Conservation (phyloP, 345 rosid genomes). For the Rhodomyrtus tomentosa region DNA sequence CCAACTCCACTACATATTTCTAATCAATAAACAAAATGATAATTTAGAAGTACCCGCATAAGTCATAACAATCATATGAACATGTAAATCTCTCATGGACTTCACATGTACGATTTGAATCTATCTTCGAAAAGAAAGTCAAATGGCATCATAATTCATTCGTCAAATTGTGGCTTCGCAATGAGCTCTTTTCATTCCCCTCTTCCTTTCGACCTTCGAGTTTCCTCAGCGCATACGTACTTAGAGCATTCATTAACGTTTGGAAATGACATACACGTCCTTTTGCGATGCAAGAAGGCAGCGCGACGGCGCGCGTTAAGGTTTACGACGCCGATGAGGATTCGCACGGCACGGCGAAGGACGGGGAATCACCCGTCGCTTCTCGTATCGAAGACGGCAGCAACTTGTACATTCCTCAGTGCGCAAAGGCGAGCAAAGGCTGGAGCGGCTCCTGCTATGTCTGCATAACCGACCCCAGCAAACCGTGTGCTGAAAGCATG, state of each 20-base stretch:
- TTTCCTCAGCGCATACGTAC: neutral
- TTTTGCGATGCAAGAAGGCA: neutral
- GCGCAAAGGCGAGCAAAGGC: neutral
- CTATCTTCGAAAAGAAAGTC: neutral
- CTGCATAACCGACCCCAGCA: neutral
- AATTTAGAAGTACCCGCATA: neutral
- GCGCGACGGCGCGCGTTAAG: neutral
- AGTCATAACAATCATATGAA: accelerated
- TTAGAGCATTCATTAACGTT: neutral
- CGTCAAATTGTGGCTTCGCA: neutral
- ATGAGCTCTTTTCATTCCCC: too few species aligned
- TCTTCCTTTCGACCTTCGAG: neutral
- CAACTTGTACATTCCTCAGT: neutral
- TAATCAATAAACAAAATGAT: neutral
- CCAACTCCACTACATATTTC: neutral
- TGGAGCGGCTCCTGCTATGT: neutral
- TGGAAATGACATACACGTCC: neutral
- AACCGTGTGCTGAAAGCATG: neutral
- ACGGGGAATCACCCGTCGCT: neutral
- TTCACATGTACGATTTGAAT: neutral
- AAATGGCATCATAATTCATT: neutral
- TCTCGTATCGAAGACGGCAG: neutral
- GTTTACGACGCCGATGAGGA: neutral
- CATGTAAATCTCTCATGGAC: neutral
- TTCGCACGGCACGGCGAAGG: neutral